Base-by-base conservation (phyloP, 148 eudicot genomes). In the Persicaria maculosa region DNA sequence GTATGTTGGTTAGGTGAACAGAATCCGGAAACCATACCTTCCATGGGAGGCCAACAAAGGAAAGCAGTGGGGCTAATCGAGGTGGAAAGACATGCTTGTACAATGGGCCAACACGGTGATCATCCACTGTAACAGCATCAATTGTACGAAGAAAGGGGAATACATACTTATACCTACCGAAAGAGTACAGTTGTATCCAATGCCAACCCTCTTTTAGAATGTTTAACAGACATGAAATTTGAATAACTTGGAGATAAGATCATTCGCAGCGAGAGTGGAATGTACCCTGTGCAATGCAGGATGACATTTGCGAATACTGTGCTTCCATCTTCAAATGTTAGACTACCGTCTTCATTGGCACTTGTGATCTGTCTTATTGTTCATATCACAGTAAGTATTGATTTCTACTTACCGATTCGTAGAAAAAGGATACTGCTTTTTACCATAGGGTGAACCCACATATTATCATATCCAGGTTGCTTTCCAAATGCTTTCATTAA, bases 11-110 rank as follows among this genome's bases (percentile, higher is more conserved):
- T 40, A 4, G 52, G 45, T 9, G n/a, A 68, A 91, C 5, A 31
- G 11, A 64, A 64, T 9, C 68, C 72, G 0, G 16, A 31, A 31
- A 31, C 14, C 69, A 25, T 8, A 83, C 80, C 74, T 7, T 47
- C n/a, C 17, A 16, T 7, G 82, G 76, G 40, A 82, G 14, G 54
- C 85, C 88, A 10, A 80, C 78, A 61, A 85, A 85, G 22, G 81
- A 78, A 53, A 85, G 80, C 10, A 19, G 4, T 22, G 88, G 85
- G 11, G 76, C 80, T 45, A 85, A 55, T 25, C 70, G 16, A n/a
- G 88, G 85, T 8, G 85, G 76, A 46, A 85, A 85, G 12, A 82
- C 82, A 76, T 86, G 89, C 68, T 86, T 79, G 81, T 86, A 86
- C 6, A 86, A 70, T 1, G 85, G 89, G 67, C 85, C 89, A 14